phyloP scores from a whole-genome alignment of 345 rosid genomes.

The Linum lewisii region DNA sequence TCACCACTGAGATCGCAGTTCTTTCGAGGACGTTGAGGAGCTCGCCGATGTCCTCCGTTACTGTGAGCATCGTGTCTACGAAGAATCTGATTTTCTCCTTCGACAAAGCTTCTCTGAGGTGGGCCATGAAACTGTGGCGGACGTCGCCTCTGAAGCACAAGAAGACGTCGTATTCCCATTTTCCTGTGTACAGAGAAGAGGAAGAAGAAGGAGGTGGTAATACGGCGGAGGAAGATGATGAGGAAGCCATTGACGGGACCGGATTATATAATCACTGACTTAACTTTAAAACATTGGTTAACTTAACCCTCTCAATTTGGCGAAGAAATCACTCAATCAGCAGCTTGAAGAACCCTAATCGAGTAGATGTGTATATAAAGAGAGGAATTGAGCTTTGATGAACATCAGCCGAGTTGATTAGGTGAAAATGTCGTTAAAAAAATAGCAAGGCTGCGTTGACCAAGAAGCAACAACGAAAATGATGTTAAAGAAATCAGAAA shows the following conservation, averaged over 20 bases:
- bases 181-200: not conserved
- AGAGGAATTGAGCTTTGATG: too few species aligned
- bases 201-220: not conserved
- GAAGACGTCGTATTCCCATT: slow-evolving; percentile 4
- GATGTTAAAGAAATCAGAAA: too few species aligned
- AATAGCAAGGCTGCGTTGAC: too few species aligned
- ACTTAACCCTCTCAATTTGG: too few species aligned
- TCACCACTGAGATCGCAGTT: not conserved
- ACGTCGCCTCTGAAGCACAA: slow-evolving; percentile 3
- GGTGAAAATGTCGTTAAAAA: too few species aligned
- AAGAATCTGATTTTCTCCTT: not conserved
- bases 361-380: too few species aligned
- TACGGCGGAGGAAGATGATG: not conserved
- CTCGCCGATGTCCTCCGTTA: not conserved
- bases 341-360: too few species aligned
- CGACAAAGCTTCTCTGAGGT: not conserved
- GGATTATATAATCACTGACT: too few species aligned
- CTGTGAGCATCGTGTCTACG: not conserved
- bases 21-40: not conserved
- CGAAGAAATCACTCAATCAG: too few species aligned
- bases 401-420: too few species aligned
- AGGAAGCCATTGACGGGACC: not conserved
- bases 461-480: too few species aligned
- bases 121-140: not conserved
- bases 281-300: too few species aligned